These are phyloP conservation scores for Cryptococcus hybrid DNA, from an alignment of 1,284 basidiomycete species.

Conservation along the genomic window DNA sequence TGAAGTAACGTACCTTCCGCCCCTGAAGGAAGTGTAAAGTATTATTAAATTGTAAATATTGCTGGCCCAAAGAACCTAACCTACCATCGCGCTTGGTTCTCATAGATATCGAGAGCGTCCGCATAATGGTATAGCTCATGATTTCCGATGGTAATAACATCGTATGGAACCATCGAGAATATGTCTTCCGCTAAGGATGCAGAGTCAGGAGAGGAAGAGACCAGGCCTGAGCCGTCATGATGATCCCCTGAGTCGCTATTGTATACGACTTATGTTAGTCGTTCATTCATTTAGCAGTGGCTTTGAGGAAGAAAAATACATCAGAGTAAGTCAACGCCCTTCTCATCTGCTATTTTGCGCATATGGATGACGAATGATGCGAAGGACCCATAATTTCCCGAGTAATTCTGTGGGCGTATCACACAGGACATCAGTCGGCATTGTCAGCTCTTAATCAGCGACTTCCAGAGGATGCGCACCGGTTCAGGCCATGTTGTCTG, in stretches of 20 bases:
- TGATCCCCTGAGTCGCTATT: conserved; percentile 55
- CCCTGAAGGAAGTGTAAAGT: conserved; percentile 40
- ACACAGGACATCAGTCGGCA: not conserved
- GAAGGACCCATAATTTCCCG: conserved; percentile 74
- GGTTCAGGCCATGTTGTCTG: conserved; percentile 51
- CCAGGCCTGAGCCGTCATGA: conserved; percentile 63
- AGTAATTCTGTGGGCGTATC: conserved; percentile 40
- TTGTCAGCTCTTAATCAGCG: not conserved
- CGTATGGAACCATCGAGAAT: conserved; percentile 72
- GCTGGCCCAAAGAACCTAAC: conserved; percentile 23
- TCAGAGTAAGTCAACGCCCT: conserved; percentile 45
- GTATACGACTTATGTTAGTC: not conserved
- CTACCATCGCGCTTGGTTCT: conserved; percentile 58
- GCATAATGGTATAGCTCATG: conserved; percentile 82
- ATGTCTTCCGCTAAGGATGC: conserved; percentile 75
- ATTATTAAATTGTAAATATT: conserved; percentile 13
- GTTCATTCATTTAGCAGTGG: conserved; percentile 24
- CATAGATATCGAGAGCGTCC: conserved; percentile 73
- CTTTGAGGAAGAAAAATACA: conserved; percentile 17
- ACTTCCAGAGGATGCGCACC: conserved; percentile 21
- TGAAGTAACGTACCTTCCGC: conserved; percentile 75
- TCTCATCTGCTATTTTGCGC: conserved; percentile 61
- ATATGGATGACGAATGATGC: conserved; percentile 76
- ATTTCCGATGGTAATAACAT: conserved; percentile 81
- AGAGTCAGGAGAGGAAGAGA: conserved; percentile 48